Conservation (phyloP, 257 asterid genomes). For the Plectranthus barbatus region DNA sequence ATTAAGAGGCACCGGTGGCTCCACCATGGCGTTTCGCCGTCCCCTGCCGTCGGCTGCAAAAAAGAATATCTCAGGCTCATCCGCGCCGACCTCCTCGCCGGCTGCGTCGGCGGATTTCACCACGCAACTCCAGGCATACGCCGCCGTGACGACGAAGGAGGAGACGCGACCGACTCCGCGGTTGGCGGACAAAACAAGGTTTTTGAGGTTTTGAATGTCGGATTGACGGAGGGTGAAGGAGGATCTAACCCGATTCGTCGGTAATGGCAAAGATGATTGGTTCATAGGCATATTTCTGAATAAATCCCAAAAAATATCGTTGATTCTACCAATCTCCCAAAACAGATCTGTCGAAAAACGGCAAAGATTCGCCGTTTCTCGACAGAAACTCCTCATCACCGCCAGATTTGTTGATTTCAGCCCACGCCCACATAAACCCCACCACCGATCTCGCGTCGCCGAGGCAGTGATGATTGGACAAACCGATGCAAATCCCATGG, state of each 20-base stretch:
- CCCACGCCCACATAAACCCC: slow-evolving; percentile 37
- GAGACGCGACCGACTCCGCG: slow-evolving; percentile 21
- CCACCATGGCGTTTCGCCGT: neutral
- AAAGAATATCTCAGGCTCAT: slow-evolving; percentile 1
- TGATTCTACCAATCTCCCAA: neutral
- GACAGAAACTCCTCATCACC: no score
- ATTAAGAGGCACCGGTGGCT: no score
- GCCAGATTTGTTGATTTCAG: slow-evolving; percentile 12
- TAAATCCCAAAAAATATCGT: neutral
- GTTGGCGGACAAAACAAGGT: slow-evolving; percentile 13
- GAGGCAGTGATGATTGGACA: no score
- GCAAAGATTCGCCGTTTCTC: slow-evolving; percentile 14
- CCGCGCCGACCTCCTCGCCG: no score
- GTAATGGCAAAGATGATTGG: slow-evolving; percentile 5
- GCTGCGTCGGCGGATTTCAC: slow-evolving; percentile 7
- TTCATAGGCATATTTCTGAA: neutral
- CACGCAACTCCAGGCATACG: slow-evolving; percentile 39
- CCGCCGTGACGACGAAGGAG: slow-evolving; percentile 23
- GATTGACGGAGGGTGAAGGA: neutral
- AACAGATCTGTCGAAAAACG: slow-evolving; percentile 13
- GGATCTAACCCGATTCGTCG: slow-evolving; percentile 12
- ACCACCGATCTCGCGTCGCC: slow-evolving; percentile 17
- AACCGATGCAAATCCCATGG: slow-evolving; percentile 18
- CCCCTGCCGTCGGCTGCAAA: slow-evolving; percentile 22
- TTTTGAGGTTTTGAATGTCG: slow-evolving; percentile 22